Evolutionary conservation across 768 basidiomycete genomes (phyloP), one percentile per base, ranked within the genome.

Genomic region (Kwoniella bestiolae): DNA sequence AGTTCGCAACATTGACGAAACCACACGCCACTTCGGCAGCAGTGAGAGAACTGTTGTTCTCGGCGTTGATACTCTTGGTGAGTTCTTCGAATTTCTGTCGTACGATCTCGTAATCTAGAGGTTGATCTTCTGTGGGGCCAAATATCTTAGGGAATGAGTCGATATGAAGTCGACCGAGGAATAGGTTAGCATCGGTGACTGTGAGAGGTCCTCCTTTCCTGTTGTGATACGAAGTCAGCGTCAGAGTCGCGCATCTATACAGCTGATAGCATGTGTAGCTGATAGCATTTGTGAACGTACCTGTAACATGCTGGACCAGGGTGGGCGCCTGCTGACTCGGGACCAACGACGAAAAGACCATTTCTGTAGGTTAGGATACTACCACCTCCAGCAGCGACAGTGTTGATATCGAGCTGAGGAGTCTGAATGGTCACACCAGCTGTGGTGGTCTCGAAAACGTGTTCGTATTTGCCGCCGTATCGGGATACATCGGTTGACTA

Each of bases 1-100:
- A 94, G 72, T 96, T 96, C 9, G 94, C 94, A 11, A 95, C 93
- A 75, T 93, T 92, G 82, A 96, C 89, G 81, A 94, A 95, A 5
- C 93, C 94, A 68, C 91, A 94, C 11, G 93, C 90, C 38, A 95
- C 87, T 77, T 95, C 91, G 26, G 60, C 60, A 23, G 60, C n/a
- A 16, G 60, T 61, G n/a, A 59, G 45, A 35, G 29, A 26, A n/a
- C 60, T 49, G 32, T 61, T 50, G 49, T 51, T 61, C 28, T 64
- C 63, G 29, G 2, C 12, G 45, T 64, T 56, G 56, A 64, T 64
- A 73, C 95, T 92, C 38, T 93, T 76, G 3, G 64, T 69, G 45
- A 92, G 83, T 60, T 66, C 59, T 84, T 86, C 47, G 86, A 86
- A n/a, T 65, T 78, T 88, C 26, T 83, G 83, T 9, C 83, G 84